phyloP scores from a whole-genome alignment of 2,329 filamentous ascomycete species.

The Ascochyta clinopodiicola region DNA sequence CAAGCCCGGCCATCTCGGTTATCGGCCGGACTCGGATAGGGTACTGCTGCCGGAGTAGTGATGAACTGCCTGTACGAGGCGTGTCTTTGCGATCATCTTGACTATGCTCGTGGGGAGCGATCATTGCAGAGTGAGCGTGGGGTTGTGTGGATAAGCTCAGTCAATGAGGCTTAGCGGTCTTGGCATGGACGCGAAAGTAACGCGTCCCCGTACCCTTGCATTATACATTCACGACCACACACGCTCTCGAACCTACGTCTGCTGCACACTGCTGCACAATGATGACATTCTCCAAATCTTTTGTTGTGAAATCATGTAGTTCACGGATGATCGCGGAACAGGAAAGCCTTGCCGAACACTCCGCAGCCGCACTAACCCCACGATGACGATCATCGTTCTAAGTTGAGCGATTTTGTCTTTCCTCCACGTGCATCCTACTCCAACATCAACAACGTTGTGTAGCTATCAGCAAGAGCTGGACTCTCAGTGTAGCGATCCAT shows the following conservation, averaged over 20 bases:
- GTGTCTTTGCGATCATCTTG: background rate
- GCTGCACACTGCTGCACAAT: background rate
- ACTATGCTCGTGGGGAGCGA: background rate
- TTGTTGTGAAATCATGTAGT: background rate
- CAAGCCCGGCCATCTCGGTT: background rate
- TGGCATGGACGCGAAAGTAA: slow-evolving; percentile 3
- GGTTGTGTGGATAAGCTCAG: background rate
- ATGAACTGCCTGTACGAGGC: no score
- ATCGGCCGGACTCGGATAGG: no score
- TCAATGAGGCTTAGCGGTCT: slow-evolving; percentile 4
- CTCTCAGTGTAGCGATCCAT: background rate
- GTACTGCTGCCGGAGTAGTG: no score
- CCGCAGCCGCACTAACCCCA: slow-evolving; percentile 15
- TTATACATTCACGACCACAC: background rate
- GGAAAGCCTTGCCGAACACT: slow-evolving; percentile 7
- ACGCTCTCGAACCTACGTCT: background rate
- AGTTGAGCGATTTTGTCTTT: slow-evolving; percentile 13
- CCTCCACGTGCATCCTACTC: slow-evolving; percentile 1
- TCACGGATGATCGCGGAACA: slow-evolving; percentile 11
- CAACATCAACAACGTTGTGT: background rate
- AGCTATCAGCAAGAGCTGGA: background rate
- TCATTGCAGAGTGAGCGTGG: background rate
- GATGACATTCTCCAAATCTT: background rate
- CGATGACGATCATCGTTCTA: slow-evolving; percentile 16
- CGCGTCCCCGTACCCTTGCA: background rate